These are phyloP conservation scores for Camellia oleifera DNA, from an alignment of 179 eudicot genomes.

Conservation along the genomic window DNA sequence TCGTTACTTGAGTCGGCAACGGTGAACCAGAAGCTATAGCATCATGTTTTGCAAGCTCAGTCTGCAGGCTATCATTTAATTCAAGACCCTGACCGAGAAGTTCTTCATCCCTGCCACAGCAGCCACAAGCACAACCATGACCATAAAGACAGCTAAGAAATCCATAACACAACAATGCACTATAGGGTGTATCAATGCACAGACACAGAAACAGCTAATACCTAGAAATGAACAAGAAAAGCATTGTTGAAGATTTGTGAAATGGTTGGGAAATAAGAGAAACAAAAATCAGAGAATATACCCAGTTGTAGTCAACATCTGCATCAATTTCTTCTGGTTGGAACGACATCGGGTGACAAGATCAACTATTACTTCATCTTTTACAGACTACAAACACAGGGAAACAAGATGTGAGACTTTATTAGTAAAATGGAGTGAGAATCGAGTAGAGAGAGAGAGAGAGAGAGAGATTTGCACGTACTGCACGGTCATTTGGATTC, in stretches of 20 bases:
- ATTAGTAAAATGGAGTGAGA: not conserved
- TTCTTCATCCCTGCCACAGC: conserved; percentile 69
- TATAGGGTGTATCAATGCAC: too few relatives aligned
- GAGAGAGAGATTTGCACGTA: conserved; percentile 30
- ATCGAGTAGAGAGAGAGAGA: not conserved
- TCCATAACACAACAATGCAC: not conserved
- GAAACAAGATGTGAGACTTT: not conserved
- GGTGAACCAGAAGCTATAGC: conserved; percentile 85
- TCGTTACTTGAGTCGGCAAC: conserved; percentile 44
- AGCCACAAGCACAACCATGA: not conserved
- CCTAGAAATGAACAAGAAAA: not conserved
- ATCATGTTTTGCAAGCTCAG: conserved; percentile 75
- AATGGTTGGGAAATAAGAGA: not conserved
- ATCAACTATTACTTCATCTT: conserved; percentile 86
- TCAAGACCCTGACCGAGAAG: conserved; percentile 87
- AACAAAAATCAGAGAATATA: conserved; percentile 23
- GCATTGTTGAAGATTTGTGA: not conserved
- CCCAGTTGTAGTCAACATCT: conserved; percentile 73
- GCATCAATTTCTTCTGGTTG: conserved; percentile 91
- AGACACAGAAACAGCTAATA: not conserved
- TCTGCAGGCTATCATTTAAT: conserved; percentile 78
- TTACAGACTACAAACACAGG: conserved; percentile 59
- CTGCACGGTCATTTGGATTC: conserved; percentile 69
- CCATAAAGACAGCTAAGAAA: conserved; percentile 15
- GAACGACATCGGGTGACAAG: conserved; percentile 80